phyloP scores from a whole-genome alignment of 495 filamentous ascomycete species.

The Aspergillus haitiensis region DNA sequence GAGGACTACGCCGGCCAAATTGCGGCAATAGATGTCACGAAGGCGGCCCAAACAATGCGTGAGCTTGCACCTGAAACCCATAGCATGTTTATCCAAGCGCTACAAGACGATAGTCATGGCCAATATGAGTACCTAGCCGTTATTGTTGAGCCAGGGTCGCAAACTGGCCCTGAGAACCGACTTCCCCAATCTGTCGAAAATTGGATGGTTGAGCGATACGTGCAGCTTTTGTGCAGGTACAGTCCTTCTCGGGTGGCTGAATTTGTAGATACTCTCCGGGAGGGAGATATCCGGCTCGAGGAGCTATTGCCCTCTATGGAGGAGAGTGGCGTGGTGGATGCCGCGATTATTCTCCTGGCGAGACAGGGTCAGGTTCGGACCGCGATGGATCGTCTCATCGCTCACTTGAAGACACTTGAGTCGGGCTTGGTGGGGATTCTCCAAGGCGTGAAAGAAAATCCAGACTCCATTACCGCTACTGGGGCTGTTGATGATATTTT shows the following conservation, averaged over 20 bases:
- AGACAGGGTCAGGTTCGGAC: constrained; percentile 81
- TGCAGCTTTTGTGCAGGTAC: constrained; percentile 85
- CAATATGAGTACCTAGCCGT: constrained; percentile 79
- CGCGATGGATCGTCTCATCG: constrained; percentile 80
- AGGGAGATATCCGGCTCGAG: constrained; percentile 77
- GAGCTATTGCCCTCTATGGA: constrained; percentile 85
- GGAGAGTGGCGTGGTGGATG: constrained; percentile 84
- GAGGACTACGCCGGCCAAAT: constrained; percentile 66
- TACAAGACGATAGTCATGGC: constrained; percentile 59
- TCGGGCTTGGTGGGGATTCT: constrained; percentile 75
- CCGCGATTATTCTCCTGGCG: constrained; percentile 86
- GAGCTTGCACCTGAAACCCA: constrained; percentile 70
- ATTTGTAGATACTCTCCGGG: constrained; percentile 76
- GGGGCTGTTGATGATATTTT: constrained; percentile 62
- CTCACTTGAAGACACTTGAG: constrained; percentile 75
- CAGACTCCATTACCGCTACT: constrained; percentile 54
- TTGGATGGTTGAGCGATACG: constrained; percentile 77
- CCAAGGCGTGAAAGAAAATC: constrained; percentile 50
- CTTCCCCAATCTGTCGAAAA: constrained; percentile 33
- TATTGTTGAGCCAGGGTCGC: constrained; percentile 66
- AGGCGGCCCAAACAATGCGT: constrained; percentile 69
- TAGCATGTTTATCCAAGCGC: constrained; percentile 60
- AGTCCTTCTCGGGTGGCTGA: constrained; percentile 79
- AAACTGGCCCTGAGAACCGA: constrained; percentile 39
- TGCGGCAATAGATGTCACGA: constrained; percentile 64